phyloP scores from a whole-genome alignment of 768 basidiomycete genomes.

The Sarcomyxa edulis region DNA sequence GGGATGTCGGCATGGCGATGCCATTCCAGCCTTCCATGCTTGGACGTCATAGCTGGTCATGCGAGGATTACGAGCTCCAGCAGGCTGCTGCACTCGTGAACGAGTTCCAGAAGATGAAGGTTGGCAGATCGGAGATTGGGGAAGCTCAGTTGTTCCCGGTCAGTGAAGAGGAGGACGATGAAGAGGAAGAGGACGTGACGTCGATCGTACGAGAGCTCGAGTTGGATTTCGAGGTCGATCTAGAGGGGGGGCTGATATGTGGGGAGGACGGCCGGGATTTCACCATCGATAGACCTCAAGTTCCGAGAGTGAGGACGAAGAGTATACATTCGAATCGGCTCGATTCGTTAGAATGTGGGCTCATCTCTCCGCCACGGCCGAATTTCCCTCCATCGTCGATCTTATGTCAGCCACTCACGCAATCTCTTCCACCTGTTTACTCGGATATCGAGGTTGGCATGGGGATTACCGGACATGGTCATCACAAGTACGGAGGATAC shows the following conservation, averaged over 20 bases:
- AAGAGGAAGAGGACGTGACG: constrained; percentile 16
- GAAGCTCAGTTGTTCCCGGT: constrained; percentile 33
- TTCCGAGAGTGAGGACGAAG: constrained; percentile 29
- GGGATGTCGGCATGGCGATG: constrained; percentile 40
- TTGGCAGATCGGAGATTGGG: constrained; percentile 9
- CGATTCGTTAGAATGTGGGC: neutral
- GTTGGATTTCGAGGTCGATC: constrained; percentile 24
- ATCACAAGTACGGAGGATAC: constrained; percentile 13
- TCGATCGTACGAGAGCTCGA: constrained; percentile 27
- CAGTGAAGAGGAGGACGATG: constrained; percentile 31
- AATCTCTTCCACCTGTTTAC: constrained; percentile 8
- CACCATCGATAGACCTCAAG: constrained; percentile 21
- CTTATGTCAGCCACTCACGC: constrained; percentile 15
- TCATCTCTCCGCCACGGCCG: constrained; percentile 7
- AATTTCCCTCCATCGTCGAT: constrained; percentile 13
- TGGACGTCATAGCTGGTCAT: constrained; percentile 29
- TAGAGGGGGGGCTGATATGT: constrained; percentile 20
- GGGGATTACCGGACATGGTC: constrained; percentile 13
- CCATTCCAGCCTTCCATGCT: constrained; percentile 51
- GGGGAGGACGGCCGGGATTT: constrained; percentile 13
- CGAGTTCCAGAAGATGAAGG: constrained; percentile 5
- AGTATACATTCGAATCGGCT: constrained; percentile 17
- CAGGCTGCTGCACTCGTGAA: constrained; percentile 6
- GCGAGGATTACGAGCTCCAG: constrained; percentile 27
- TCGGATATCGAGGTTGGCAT: constrained; percentile 17